Evolutionary conservation across 768 basidiomycete species (phyloP), one percentile per base, ranked within the genome.

Genomic region (Clathrus columnatus): DNA sequence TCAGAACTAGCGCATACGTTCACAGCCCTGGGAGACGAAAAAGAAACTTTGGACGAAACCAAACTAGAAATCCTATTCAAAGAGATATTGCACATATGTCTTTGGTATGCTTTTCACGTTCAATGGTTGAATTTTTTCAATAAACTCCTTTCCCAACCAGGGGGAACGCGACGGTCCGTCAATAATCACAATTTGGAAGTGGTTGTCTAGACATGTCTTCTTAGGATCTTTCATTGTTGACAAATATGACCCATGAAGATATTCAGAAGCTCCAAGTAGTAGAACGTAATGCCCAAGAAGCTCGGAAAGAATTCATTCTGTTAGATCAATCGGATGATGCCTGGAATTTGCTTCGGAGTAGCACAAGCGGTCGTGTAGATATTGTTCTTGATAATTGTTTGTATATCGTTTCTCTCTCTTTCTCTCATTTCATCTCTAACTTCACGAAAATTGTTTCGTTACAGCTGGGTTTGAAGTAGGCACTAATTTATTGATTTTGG

Each of bases 391-490:
- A 99, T 64, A 98, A 99, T 63, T 82, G 91, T 93, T 57, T 21
- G 67, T 58, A 11, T 20, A 10, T 36, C 1, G 41, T 20, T 20
- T n/a, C 24, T 41, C 49, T 44, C 30, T 54, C 54, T 21, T 49
- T 21, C 5, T 26, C 41, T 48, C 29, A 55, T 57, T 50, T 6
- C 42, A 41, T 42, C 17, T 5, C 26, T 18, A 7, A 11, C n/a
- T n/a, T 23, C 30, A 32, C 23, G 4, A 20, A 16, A 41, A 17
- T 18, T 7, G 20, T 20, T 58, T 2, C 59, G n/a, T n/a, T n/a
- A n/a, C n/a, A 94, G 91, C 91, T 63, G 94, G 93, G 0, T 96
- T 94, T 61, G 93, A 95, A 77, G 91, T 90, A 66, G 14, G 27
- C 16, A 61, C 51, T 54, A 11, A 32, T 28, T n/a, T 42, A 27